Base-by-base conservation (phyloP, 1,284 basidiomycete species). In the Ganoderma lucidum region DNA sequence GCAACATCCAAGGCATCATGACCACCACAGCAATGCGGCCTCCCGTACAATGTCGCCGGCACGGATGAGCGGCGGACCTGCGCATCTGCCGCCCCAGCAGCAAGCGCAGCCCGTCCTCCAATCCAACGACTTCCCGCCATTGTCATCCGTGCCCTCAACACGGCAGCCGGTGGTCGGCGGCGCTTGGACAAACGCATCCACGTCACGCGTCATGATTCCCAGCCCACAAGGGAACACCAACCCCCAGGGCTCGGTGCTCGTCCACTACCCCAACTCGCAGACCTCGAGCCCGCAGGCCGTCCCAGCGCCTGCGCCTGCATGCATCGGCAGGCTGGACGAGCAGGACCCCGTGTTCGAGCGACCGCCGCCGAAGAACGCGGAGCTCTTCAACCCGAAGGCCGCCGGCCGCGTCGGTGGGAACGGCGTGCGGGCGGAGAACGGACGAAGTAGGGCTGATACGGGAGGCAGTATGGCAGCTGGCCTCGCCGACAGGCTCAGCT, bases 111-210 rank as follows among this genome's bases (percentile, higher is more conserved):
- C 82, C 1, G 77, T 82, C 19, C 82, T 88, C 48, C 90, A 91
- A 63, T 79, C 90, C 8, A 88, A 83, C 0, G 92, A 94, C 78
- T 94, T 94, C 75, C 92, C 92, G 6, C 92, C 92, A 6, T 80
- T 93, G 42, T 86, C 87, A 9, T 79, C 76, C n/a, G 75, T 75
- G 23, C 76, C 81, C 28, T 87, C 90, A 77, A 89, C 86, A 74
- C 83, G 86, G 37, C 68, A 74, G 15, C 86, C 88, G 3, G 81
- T 83, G 1, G 85, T 84, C 3, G 82, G 83, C 41, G 90, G 91
- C 41, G 91, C 89, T 35, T 93, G 92, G 92, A 88, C 86, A n/a
- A 90, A 88, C 71, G 78, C 85, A n/a, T 81, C 85, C 28, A 82
- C 83, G 39, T 81, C 82, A 39, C 84, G 88, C n/a, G 83, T 89